A percentile compares a stretch with the other conserved stretches of the same genome.
Evolutionary conservation across 176 grass and related monocot species (phyloP).

Genomic region (Puccinellia tenuiflora): DNA sequence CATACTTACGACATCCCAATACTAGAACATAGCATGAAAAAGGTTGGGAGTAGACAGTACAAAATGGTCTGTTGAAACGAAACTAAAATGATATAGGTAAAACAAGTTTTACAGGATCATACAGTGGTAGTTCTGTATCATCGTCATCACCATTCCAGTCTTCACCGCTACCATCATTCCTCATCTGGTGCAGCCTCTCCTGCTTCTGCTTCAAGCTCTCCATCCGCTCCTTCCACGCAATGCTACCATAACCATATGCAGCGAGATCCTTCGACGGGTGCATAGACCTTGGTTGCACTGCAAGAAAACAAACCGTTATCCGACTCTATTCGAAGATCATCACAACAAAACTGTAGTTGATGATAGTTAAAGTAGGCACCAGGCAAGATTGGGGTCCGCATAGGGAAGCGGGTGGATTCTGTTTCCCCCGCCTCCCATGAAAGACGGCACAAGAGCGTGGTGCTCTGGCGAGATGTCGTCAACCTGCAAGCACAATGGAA

Average conservation of each 20-base stretch:
- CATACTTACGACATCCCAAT: too few relatives aligned
- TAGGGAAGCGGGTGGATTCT: slow-evolving; percentile 79
- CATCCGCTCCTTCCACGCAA: slow-evolving; percentile 89
- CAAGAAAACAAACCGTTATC: background rate
- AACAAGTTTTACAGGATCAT: slow-evolving; percentile 19
- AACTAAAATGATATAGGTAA: too few relatives aligned
- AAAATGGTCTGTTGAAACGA: too few relatives aligned
- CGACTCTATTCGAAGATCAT: too few relatives aligned
- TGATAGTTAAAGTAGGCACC: slow-evolving; percentile 22
- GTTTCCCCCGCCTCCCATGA: slow-evolving; percentile 65
- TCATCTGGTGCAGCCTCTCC: slow-evolving; percentile 53
- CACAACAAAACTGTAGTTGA: background rate
- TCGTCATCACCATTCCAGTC: slow-evolving; percentile 56
- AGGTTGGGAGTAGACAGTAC: too few relatives aligned
- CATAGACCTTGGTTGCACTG: slow-evolving; percentile 84
- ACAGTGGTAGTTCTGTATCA: slow-evolving; percentile 75
- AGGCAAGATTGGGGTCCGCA: slow-evolving; percentile 58
- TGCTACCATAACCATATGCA: slow-evolving; percentile 79
- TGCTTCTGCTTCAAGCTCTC: slow-evolving; percentile 86
- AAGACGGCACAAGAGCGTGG: slow-evolving; percentile 70
- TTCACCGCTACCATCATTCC: slow-evolving; percentile 44
- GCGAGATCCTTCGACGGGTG: slow-evolving; percentile 76
- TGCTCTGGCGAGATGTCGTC: slow-evolving; percentile 79
- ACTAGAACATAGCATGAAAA: too few relatives aligned
- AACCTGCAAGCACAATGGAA: slow-evolving; percentile 24